A percentile compares a stretch with the other conserved stretches of the same genome.
Conservation (phyloP, 345 rosid species). For the sweet orange (Citrus sinensis) region DNA sequence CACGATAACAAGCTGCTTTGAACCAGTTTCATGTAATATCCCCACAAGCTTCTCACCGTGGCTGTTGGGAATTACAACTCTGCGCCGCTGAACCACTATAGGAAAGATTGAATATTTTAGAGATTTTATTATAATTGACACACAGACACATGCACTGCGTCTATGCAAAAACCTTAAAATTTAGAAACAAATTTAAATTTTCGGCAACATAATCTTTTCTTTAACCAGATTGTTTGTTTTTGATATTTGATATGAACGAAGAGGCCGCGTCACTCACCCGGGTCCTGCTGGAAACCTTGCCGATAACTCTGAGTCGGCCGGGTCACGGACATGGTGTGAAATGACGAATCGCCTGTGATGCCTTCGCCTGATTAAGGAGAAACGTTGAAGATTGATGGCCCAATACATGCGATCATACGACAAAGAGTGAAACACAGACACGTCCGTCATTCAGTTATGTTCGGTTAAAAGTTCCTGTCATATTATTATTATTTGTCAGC, state of each 20-base stretch:
- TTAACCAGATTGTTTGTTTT: neutral
- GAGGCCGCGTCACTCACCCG: constrained; percentile 19
- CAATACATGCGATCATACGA: neutral
- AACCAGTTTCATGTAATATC: constrained; percentile 71
- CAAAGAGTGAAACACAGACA: neutral
- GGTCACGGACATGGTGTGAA: constrained; percentile 22
- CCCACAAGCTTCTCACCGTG: constrained; percentile 82
- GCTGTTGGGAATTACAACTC: constrained; percentile 48
- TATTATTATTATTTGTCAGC: no score
- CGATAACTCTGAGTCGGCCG: constrained; percentile 14
- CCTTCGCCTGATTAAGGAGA: neutral
- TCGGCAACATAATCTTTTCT: neutral
- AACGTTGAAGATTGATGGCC: neutral
- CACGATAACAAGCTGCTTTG: constrained; percentile 62
- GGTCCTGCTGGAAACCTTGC: constrained; percentile 10
- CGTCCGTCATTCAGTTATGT: neutral
- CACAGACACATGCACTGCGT: neutral
- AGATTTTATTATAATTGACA: neutral
- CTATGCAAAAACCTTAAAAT: neutral
- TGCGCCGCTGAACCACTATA: constrained; percentile 23
- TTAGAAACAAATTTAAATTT: neutral
- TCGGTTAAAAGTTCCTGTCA: neutral
- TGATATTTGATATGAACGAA: neutral
- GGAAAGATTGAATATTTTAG: neutral
- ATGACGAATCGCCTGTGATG: neutral